phyloP scores from a whole-genome alignment of 192 early-diverging fungal species.

The Coemansia sp. region DNA sequence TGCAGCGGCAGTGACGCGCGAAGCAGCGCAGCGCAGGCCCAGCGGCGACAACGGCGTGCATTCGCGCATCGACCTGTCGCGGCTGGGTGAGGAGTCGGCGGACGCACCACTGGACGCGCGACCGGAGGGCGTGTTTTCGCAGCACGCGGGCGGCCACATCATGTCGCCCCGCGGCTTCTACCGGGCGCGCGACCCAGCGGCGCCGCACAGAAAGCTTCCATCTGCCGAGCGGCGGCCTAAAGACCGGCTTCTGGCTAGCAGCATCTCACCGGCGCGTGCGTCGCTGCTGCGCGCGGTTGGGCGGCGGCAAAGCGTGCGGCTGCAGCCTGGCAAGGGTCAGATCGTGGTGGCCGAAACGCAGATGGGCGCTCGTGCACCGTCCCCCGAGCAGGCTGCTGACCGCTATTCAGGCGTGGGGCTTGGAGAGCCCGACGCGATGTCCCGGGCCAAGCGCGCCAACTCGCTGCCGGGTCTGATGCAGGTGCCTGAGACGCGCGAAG shows the following conservation, averaged over 20 bases:
- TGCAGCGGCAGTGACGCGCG: slow-evolving; percentile 10
- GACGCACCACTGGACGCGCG: slow-evolving; percentile 6
- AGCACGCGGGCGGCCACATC: slow-evolving; percentile 9
- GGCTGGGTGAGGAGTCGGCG: slow-evolving; percentile 22
- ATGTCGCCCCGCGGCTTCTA: slow-evolving; percentile 46
- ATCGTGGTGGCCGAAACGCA: slow-evolving; percentile 52
- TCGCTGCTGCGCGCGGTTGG: slow-evolving; percentile 53
- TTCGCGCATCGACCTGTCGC: slow-evolving; percentile 19
- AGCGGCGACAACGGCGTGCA: slow-evolving; percentile 8
- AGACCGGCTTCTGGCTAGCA: background rate
- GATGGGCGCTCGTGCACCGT: slow-evolving; percentile 13
- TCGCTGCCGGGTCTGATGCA: slow-evolving; percentile 51
- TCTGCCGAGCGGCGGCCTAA: slow-evolving; percentile 13
- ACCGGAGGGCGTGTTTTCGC: background rate
- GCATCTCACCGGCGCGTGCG: slow-evolving; percentile 50
- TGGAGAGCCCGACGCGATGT: slow-evolving; percentile 23
- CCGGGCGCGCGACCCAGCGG: slow-evolving; percentile 54
- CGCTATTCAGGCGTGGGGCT: slow-evolving; percentile 14
- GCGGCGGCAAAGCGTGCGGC: slow-evolving; percentile 52
- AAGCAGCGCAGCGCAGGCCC: slow-evolving; percentile 8
- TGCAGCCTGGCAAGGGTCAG: slow-evolving; percentile 52
- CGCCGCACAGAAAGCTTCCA: slow-evolving; percentile 36
- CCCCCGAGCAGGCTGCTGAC: slow-evolving; percentile 11
- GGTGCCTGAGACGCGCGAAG: slow-evolving; percentile 53
- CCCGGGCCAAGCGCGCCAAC: slow-evolving; percentile 49